A percentile compares a stretch with the other conserved stretches of the same genome.
Conservation (phyloP, 1,284 basidiomycete species). For the Fomes fomentarius region DNA sequence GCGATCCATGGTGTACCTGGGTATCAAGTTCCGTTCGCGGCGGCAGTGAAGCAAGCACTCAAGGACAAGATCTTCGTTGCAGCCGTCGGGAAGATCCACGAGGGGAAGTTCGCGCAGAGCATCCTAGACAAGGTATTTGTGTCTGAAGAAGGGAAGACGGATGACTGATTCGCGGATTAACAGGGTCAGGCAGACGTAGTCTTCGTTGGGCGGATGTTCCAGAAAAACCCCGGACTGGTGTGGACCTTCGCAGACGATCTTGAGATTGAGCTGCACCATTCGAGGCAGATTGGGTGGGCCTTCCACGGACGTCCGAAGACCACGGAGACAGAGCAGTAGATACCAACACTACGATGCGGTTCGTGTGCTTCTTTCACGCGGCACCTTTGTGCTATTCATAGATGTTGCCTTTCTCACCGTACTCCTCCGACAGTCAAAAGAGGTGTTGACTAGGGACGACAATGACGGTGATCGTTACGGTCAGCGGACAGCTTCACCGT, state of each 20-base stretch:
- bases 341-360: no score
- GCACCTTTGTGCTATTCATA: no score
- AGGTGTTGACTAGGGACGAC: no score
- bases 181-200: conserved; percentile 40
- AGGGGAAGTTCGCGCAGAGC: conserved; percentile 57
- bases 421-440: no score
- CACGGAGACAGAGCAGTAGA: not conserved
- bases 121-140: conserved; percentile 47
- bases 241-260: conserved; percentile 57
- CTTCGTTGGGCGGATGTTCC: conserved; percentile 54
- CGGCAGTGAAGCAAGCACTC: conserved; percentile 46
- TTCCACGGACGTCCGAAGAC: conserved; percentile 33
- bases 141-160: no score
- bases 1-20: conserved; percentile 30
- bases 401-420: no score
- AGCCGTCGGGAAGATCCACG: conserved; percentile 63
- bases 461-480: no score
- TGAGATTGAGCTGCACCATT: conserved; percentile 44
- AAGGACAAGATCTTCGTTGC: conserved; percentile 47
- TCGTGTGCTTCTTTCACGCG: no score
- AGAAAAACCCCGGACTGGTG: conserved; percentile 54
- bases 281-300: conserved; percentile 54
- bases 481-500: no score
- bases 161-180: not conserved
- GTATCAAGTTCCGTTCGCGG: conserved; percentile 52